Evolutionary conservation across 371 early-diverging fungal species (phyloP), one percentile per base, ranked within the genome.

Genomic region (Dinochytrium kinnereticum): DNA sequence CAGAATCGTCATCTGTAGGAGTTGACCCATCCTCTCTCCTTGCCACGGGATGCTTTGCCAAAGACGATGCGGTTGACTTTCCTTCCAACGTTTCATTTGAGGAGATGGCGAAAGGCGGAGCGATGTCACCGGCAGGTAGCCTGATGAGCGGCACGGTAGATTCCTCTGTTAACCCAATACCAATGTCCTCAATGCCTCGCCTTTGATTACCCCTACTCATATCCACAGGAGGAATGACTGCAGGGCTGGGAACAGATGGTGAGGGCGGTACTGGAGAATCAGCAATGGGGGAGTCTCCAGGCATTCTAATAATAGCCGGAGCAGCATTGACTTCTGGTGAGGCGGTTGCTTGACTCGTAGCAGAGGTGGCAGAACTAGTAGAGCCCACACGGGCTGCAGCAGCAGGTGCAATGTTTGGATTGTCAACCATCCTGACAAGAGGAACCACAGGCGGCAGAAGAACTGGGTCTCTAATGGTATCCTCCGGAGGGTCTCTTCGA

Each of bases 101-200:
- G 55, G 55, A 53, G 34, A 61, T 37, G 36, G 61, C 30, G 37
- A 61, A 61, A 15, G 61, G 3, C 17, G 61, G 37, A 24, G 36
- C 10, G 36, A 61, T 61, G 34, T 61, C 34, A 33, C n/a, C 34
- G 28, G 19, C 5, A 17, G 61, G 36, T 10, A 34, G 10, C 28
- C 36, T 30, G 24, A 61, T 34, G 15, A 17, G 3, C 5, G 61
- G 57, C n/a, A n/a, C n/a, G 10, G 57, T 26, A 24, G 21, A 19
- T 10, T 24, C 57, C 26, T 55, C 57, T 15, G 44, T 44, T 19
- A 44, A 44, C 7, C 44, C 44, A 7, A 44, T 19, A 13, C 19
- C 44, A 7, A 7, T 44, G 13, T 44, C 44, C 7, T 44, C 44
- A n/a, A n/a, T 44, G 19, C 7, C 44, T 44, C 44, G 44, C 7